phyloP scores from a whole-genome alignment of 2,329 filamentous ascomycete species.

The Pseudofabraea citricarpa region DNA sequence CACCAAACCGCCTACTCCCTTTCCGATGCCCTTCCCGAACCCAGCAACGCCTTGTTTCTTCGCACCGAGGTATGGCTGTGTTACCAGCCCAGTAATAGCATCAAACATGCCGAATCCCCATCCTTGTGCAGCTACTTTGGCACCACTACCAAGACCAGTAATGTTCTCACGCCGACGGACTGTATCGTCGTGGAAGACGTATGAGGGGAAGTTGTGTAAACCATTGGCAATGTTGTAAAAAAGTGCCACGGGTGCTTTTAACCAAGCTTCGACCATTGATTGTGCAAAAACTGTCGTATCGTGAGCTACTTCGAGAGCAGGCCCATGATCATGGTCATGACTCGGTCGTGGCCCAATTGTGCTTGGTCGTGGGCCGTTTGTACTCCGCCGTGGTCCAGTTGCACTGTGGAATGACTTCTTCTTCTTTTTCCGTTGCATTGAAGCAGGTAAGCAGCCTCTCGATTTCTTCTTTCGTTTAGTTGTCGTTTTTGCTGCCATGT shows the following conservation, averaged over 20 bases:
- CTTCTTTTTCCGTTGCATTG: background rate
- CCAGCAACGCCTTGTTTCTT: slow-evolving; percentile 49
- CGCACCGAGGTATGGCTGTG: slow-evolving; percentile 52
- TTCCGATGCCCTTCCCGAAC: slow-evolving; percentile 36
- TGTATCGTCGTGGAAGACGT: slow-evolving; percentile 64
- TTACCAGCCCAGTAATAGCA: slow-evolving; percentile 56
- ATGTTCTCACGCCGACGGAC: slow-evolving; percentile 52
- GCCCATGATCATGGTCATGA: slow-evolving; percentile 13
- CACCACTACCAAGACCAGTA: slow-evolving; percentile 59
- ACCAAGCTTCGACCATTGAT: slow-evolving; percentile 8
- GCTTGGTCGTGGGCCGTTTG: background rate
- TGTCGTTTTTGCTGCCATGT: slow-evolving; percentile 13
- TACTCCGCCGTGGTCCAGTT: background rate
- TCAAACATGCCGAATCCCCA: slow-evolving; percentile 60
- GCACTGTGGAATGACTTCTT: background rate
- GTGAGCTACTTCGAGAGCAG: slow-evolving; percentile 11
- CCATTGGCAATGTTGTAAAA: slow-evolving; percentile 62
- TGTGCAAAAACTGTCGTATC: slow-evolving; percentile 16
- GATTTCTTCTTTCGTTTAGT: background rate
- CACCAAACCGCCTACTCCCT: slow-evolving; percentile 47
- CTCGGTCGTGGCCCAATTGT: background rate
- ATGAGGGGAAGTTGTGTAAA: slow-evolving; percentile 63
- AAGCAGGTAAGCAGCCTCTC: too few species aligned
- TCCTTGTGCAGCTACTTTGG: slow-evolving; percentile 55
- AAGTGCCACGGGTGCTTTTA: slow-evolving; percentile 30